Percentiles rank a stretch among this genome's conserved stretches.
Conservation (phyloP, 2,329 filamentous ascomycete genomes). For the Colletotrichum theobromicola region DNA sequence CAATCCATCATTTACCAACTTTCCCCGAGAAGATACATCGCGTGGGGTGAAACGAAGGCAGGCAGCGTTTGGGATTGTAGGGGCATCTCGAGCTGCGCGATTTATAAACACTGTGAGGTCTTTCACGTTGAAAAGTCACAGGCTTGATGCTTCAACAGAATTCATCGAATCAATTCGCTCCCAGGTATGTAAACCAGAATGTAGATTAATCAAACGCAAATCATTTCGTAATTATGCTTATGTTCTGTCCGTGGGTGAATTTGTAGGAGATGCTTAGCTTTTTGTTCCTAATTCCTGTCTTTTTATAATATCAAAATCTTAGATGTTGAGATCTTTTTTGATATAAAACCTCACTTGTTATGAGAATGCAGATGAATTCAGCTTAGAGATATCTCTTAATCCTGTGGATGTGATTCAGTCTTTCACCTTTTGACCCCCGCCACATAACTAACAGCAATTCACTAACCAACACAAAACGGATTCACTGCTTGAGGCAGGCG, state of each 20-base stretch:
- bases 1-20: neutral
- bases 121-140: too few relatives aligned
- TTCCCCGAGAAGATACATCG: neutral
- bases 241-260: too few relatives aligned
- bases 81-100: too few relatives aligned
- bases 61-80: neutral
- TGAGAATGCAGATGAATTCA: neutral
- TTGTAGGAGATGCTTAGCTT: neutral
- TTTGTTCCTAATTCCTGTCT: neutral
- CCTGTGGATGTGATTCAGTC: fast-evolving
- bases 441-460: neutral
- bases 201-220: neutral
- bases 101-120: too few relatives aligned
- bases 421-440: neutral
- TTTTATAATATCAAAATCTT: neutral
- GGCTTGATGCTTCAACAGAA: too few relatives aligned
- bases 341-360: neutral
- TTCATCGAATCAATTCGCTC: too few relatives aligned
- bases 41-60: neutral
- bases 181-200: neutral
- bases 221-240: neutral
- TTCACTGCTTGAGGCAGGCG: neutral
- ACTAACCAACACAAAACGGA: neutral
- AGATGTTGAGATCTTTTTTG: too few relatives aligned
- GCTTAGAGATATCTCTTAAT: neutral